Conservation (phyloP, 176 grass and related monocot genomes). For the Carex littledalei region DNA sequence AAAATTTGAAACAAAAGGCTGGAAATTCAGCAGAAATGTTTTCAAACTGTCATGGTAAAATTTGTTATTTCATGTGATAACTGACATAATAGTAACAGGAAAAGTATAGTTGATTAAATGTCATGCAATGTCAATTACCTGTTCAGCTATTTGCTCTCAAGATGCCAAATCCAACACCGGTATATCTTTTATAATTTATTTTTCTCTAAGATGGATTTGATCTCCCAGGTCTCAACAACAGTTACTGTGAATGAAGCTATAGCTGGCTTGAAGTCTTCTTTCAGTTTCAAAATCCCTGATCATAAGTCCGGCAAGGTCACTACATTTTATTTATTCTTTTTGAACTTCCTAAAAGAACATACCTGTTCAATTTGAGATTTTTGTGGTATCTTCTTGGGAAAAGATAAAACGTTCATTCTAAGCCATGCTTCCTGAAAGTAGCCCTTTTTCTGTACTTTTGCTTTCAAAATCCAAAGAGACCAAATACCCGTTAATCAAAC, state of each 20-base stretch:
- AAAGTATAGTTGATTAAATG: background rate
- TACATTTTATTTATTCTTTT: background rate
- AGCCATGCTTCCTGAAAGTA: background rate
- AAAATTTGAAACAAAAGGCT: background rate
- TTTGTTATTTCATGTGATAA: background rate
- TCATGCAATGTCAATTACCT: background rate
- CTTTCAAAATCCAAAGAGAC: background rate
- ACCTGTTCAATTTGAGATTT: background rate
- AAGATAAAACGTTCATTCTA: background rate
- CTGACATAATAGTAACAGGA: background rate
- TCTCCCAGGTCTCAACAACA: slow-evolving; percentile 60
- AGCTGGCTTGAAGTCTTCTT: slow-evolving; percentile 59
- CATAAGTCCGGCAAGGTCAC: slow-evolving; percentile 78
- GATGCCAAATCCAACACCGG: background rate
- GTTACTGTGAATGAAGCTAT: slow-evolving; percentile 67
- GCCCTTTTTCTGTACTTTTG: background rate
- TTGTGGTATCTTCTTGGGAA: background rate
- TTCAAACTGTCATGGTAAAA: background rate
- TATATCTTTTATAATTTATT: slow-evolving; percentile 9
- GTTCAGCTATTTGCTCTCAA: background rate
- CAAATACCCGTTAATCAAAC: background rate
- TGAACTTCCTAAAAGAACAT: background rate
- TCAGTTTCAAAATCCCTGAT: slow-evolving; percentile 79
- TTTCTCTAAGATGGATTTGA: slow-evolving; percentile 23
- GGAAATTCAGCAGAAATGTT: background rate